These are phyloP conservation scores for Coniferiporia weirii DNA, from an alignment of 1,284 basidiomycete genomes.

Conservation along the genomic window DNA sequence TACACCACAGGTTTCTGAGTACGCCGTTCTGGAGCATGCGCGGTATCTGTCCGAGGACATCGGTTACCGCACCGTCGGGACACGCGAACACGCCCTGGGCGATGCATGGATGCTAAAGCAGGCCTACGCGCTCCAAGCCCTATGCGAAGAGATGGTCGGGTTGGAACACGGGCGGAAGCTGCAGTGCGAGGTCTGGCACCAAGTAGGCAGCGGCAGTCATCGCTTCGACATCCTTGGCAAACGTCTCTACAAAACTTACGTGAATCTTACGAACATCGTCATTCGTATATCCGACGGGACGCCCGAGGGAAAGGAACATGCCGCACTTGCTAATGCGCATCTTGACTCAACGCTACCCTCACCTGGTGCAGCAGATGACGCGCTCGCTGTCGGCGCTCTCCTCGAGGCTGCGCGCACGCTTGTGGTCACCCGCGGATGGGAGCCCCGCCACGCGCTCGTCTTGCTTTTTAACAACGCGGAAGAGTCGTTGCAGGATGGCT, in stretches of 20 bases:
- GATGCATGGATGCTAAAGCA: constrained; percentile 80
- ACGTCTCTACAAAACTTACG: constrained; percentile 89
- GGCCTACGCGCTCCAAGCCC: constrained; percentile 51
- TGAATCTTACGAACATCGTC: constrained; percentile 83
- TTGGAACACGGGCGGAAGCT: constrained; percentile 50
- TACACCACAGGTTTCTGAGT: constrained; percentile 67
- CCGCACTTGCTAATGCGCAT: constrained; percentile 87
- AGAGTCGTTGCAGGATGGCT: constrained; percentile 91
- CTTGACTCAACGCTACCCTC: constrained; percentile 79
- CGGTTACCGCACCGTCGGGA: constrained; percentile 91
- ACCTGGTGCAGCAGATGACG: constrained; percentile 89
- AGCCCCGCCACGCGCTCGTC: constrained; percentile 77
- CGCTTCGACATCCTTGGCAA: constrained; percentile 85
- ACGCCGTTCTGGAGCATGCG: constrained; percentile 56
- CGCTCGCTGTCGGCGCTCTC: constrained; percentile 86
- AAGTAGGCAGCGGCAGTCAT: constrained; percentile 81
- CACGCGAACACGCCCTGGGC: constrained; percentile 80
- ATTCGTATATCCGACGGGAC: constrained; percentile 85
- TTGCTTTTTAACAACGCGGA: constrained; percentile 97
- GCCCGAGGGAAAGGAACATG: constrained; percentile 66
- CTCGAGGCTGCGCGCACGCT: constrained; percentile 84
- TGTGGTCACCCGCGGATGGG: constrained; percentile 65
- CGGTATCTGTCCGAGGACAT: constrained; percentile 75
- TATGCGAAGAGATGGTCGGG: constrained; percentile 54
- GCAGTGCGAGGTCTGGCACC: constrained; percentile 85